Evolutionary conservation across 2,329 filamentous ascomycete species (phyloP), one percentile per base, ranked within the genome.

Genomic region (Thelonectria rubi): DNA sequence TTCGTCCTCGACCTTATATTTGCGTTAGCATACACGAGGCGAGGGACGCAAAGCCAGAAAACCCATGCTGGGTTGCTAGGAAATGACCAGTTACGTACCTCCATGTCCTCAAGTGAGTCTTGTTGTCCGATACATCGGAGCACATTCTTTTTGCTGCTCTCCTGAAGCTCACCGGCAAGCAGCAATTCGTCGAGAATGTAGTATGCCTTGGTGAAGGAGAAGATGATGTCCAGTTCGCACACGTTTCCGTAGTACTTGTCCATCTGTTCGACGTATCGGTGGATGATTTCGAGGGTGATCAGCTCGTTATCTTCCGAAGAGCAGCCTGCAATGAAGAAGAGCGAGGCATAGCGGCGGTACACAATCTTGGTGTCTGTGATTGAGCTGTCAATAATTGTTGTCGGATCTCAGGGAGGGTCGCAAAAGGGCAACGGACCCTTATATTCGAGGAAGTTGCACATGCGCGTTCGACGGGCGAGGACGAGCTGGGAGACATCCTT

Each of bases 231-330:
- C 67, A 99, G 87, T 82, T 99, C 95, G 88, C 95, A 99, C 62
- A 99, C 95, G 78, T 99, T 99, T 79, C 95, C 95, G 79, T 98
- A 99, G 83, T 99, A 99, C 79, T 99, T 99, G 85, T 99, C 95
- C 95, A 99, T 99, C 81, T 99, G 95, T 80, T 99, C 95, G 75
- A 99, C 95, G 78, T 99, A 99, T 80, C 95, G 93, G 79, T 99
- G 95, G 73, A 99, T 96, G 76, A 99, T 93, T 79, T 99, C 95
- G 76, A 99, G 92, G 21, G 93, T 97, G 77, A 98, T 97, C 75
- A 99, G 84, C 77, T 99, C 95, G 80, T 99, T 99, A 80, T 99
- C 95, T 66, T 93, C 93, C n/a, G 94, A 94, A 55, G 93, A 90
- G 82, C 93, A 97, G 73, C 95, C 95, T 74, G 94, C 94, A 78